Evolutionary conservation across 2,329 filamentous ascomycete species (phyloP).

Genomic region (Rutstroemia sydowiana): DNA sequence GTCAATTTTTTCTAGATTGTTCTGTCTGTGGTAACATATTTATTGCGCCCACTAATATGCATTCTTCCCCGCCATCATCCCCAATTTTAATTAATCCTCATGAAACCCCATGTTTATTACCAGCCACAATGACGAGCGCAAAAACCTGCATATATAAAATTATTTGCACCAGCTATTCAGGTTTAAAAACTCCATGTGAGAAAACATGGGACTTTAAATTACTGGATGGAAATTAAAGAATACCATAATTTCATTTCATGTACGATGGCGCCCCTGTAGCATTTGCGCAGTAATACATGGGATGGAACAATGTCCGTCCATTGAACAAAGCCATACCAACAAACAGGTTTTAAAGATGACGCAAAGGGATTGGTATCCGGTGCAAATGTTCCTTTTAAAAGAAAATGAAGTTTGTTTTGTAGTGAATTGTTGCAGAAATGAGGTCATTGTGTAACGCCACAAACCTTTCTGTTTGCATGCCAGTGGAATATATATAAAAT

Average conservation of each 20-base stretch:
- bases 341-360: conserved; percentile 7
- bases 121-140: conserved; percentile 4
- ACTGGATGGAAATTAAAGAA: background rate
- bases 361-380: background rate
- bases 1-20: too few species aligned
- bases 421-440: background rate
- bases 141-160: background rate
- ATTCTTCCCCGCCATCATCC: background rate
- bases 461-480: background rate
- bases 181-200: background rate
- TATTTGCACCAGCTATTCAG: background rate
- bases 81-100: too few species aligned
- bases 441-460: background rate
- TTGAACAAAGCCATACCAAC: too few species aligned
- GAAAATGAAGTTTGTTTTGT: background rate
- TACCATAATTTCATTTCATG: conserved; percentile 1
- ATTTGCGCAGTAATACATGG: too few species aligned
- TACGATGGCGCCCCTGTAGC: too few species aligned
- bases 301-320: too few species aligned
- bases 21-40: too few species aligned
- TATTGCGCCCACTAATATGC: too few species aligned
- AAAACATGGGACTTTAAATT: background rate
- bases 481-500: background rate
- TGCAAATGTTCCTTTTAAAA: background rate
- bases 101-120: background rate